phyloP scores from a whole-genome alignment of 192 early-diverging fungal genomes.

The Podila clonocystis region DNA sequence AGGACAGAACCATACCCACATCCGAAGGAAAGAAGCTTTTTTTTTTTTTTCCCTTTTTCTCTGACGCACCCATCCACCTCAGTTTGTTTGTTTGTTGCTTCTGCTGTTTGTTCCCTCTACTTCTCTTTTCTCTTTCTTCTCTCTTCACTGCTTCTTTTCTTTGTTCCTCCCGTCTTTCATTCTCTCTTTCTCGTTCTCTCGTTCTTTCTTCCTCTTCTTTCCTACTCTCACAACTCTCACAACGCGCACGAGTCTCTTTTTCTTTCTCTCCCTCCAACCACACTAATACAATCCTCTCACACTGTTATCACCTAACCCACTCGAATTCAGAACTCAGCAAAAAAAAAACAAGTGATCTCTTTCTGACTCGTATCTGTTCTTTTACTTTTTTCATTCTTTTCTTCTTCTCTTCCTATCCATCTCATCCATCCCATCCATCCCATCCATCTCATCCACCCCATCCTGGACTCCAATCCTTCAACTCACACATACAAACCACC shows the following conservation, averaged over 20 bases:
- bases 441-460: not conserved
- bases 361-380: not conserved
- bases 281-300: not conserved
- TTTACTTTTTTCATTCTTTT: not conserved
- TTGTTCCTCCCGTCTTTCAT: not conserved
- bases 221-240: not conserved
- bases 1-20: no score
- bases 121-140: not conserved
- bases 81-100: not conserved
- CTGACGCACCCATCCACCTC: not conserved
- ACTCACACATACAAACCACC: no score
- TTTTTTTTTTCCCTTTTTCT: no score
- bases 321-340: no score
- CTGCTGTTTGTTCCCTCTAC: not conserved
- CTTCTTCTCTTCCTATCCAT: not conserved
- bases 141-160: not conserved
- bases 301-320: no score
- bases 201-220: not conserved
- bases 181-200: conserved; percentile 3
- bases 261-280: not conserved
- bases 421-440: not conserved
- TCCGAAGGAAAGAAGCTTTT: not conserved
- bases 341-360: no score
- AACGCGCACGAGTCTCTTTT: not conserved
- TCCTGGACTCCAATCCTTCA: not conserved